Conservation (phyloP, 2,329 filamentous ascomycete species). For the Paecilomyces niveus region DNA sequence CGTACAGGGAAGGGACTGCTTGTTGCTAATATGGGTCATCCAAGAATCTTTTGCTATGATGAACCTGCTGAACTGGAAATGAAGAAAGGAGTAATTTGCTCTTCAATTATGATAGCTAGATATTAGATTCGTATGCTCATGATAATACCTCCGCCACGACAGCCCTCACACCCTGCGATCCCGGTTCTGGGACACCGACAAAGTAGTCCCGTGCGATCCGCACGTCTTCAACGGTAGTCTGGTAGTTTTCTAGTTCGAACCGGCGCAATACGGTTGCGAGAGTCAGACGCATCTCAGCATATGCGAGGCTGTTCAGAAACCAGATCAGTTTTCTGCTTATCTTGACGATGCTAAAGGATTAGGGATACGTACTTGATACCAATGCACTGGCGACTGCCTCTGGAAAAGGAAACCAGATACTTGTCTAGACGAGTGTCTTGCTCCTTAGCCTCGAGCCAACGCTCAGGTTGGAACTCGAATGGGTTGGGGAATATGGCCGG, state of each 20-base stretch:
- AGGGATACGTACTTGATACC: conserved; percentile 33
- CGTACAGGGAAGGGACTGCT: background rate
- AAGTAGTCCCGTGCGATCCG: conserved; percentile 18
- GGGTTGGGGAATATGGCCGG: conserved; percentile 31
- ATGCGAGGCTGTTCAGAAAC: conserved; percentile 20
- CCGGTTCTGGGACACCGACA: conserved; percentile 6
- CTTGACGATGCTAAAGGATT: too few relatives aligned
- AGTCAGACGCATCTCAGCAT: conserved; percentile 24
- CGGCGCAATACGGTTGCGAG: conserved; percentile 21
- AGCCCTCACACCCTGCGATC: background rate
- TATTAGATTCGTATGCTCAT: background rate
- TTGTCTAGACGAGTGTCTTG: conserved; percentile 26
- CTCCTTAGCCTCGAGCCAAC: conserved; percentile 27
- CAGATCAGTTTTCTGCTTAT: background rate
- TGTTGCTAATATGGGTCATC: background rate
- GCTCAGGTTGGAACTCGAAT: conserved; percentile 27
- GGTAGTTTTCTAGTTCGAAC: conserved; percentile 23
- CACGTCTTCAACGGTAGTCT: conserved; percentile 25
- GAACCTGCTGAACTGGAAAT: background rate
- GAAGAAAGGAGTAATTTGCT: background rate
- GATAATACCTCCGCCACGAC: background rate
- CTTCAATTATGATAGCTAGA: background rate
- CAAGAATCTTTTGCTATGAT: background rate
- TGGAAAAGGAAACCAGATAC: conserved; percentile 33
- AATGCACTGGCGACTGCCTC: conserved; percentile 39